A percentile compares a stretch with the other conserved stretches of the same genome.
These are phyloP conservation scores for Trichoderma gamsii DNA, from an alignment of 495 filamentous ascomycete genomes.

Conservation along the genomic window DNA sequence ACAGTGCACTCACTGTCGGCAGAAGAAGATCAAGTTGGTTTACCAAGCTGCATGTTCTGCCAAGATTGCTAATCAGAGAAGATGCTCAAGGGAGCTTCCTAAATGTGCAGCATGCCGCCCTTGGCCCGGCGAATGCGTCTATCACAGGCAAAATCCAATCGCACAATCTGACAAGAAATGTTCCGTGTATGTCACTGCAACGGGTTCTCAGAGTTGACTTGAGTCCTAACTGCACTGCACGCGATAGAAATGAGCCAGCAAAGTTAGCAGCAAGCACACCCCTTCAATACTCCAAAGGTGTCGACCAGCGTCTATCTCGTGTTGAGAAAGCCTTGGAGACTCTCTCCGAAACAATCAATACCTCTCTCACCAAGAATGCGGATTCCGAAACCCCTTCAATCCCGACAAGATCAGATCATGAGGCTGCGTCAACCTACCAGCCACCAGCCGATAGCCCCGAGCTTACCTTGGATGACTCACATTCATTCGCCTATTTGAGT, in stretches of 20 bases:
- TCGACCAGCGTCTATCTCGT: not conserved
- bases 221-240: not conserved
- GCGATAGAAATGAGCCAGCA: not conserved
- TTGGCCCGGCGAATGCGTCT: constrained; percentile 23
- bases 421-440: not conserved
- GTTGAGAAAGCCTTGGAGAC: not conserved
- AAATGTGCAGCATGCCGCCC: constrained; percentile 24
- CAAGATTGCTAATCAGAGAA: not conserved
- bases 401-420: not conserved
- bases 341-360: not conserved
- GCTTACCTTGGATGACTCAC: not conserved
- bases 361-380: not conserved
- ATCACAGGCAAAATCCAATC: constrained; percentile 16
- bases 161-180: not conserved
- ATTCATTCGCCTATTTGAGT: not conserved
- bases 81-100: constrained; percentile 25
- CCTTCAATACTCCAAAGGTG: not conserved
- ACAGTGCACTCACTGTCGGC: constrained; percentile 23
- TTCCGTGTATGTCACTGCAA: not conserved
- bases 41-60: not conserved
- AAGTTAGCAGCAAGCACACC: not conserved
- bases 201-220: not conserved
- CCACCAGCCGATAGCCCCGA: not conserved
- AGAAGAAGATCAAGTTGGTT: constrained; percentile 25
- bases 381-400: not conserved